Conservation (phyloP, 257 asterid genomes). For the Nicotiana undulata region DNA sequence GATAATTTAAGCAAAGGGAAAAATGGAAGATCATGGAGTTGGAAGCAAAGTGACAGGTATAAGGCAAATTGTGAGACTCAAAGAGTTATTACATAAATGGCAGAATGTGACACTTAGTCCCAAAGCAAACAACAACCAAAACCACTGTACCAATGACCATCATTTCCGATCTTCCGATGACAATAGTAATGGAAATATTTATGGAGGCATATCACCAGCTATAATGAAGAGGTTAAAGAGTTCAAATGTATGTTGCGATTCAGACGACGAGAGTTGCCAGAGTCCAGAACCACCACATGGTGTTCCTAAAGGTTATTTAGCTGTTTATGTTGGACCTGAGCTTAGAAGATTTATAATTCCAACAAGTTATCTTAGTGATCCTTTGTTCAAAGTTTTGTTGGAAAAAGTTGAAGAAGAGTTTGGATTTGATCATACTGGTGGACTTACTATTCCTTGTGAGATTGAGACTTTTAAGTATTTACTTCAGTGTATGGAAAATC, state of each 20-base stretch:
- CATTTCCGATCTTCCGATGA: background rate
- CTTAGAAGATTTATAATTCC: slow-evolving; percentile 62
- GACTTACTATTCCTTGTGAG: slow-evolving; percentile 62
- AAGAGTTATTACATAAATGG: slow-evolving; percentile 62
- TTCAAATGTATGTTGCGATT: slow-evolving; percentile 15
- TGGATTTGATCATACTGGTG: slow-evolving; percentile 69
- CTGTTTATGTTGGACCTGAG: slow-evolving; percentile 42
- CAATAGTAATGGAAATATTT: background rate
- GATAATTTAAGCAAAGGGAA: background rate
- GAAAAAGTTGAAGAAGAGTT: slow-evolving; percentile 74
- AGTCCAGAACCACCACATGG: slow-evolving; percentile 36
- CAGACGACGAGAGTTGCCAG: slow-evolving; percentile 33
- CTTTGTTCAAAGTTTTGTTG: slow-evolving; percentile 50
- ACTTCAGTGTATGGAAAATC: slow-evolving; percentile 33
- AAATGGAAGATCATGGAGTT: slow-evolving; percentile 48
- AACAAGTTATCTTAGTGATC: slow-evolving; percentile 49
- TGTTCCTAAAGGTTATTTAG: slow-evolving; percentile 36
- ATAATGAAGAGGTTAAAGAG: slow-evolving; percentile 23
- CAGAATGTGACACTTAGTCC: slow-evolving; percentile 44
- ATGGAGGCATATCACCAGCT: slow-evolving; percentile 34
- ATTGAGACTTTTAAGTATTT: slow-evolving; percentile 42
- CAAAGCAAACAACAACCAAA: slow-evolving; percentile 7
- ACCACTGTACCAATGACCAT: background rate
- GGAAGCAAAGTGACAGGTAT: slow-evolving; percentile 59
- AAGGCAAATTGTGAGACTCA: slow-evolving; percentile 65